Evolutionary conservation across 345 rosid species (phyloP), one percentile per base, ranked within the genome.

Genomic region (Murraya paniculata): DNA sequence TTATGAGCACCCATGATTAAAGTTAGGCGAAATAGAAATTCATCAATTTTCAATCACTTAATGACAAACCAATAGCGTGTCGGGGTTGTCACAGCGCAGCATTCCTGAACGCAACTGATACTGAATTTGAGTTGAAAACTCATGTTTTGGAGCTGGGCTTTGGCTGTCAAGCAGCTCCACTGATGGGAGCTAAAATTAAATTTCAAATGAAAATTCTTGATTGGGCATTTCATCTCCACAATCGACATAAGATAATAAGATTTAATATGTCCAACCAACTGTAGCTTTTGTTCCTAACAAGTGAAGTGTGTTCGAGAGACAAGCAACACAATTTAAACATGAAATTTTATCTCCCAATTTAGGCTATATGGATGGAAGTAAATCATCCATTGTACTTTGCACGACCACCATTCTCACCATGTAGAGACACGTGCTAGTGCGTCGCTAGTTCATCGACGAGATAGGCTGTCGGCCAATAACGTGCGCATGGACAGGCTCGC

Each of bases 391-490:
- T 57, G 81, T 75, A 74, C 75, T 75, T 68, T 4, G 41, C 57
- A 50, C 2, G 36, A 41, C 30, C 71, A 69, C n/a, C 45, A 35
- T 4, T 21, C 61, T 74, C 76, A 71, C 53, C 22, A 55, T 36
- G 22, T 25, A 57, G 0, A 2, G 73, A 80, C 73, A 66, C 76
- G 85, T 74, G 72, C 39, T 68, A 11, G 66, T 35, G 50, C 30
- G 11, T n/a, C 5, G 19, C 65, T 31, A 24, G 59, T 30, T 19
- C 10, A 28, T 65, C 7, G 64, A 81, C 58, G 72, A 70, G 80
- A 83, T 73, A 55, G 75, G 48, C 28, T 86, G 88, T 83, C 83
- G 77, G 86, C 86, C 86, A 83, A 73, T 71, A 25, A 22, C 28
- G 41, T 74, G 78, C 83, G 77, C 84, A 75, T 68, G 77, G 67